Percentiles rank a stretch among this genome's conserved stretches.
These are phyloP conservation scores for Sanghuangporus baumii DNA, from an alignment of 1,284 basidiomycete genomes.

Conservation along the genomic window DNA sequence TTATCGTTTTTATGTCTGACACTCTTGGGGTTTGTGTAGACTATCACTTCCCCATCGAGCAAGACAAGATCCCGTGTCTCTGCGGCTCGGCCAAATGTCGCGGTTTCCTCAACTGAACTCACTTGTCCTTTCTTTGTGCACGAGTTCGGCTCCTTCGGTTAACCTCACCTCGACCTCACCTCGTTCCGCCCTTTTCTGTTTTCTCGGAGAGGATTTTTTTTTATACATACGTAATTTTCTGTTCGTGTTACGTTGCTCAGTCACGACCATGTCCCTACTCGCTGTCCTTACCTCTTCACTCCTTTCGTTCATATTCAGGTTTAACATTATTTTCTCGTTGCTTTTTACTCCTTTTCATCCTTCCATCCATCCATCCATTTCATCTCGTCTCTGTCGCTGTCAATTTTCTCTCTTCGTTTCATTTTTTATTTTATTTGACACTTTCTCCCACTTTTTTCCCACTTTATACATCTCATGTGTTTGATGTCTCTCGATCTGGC, in stretches of 20 bases:
- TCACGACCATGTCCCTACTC: not conserved
- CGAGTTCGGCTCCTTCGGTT: not conserved
- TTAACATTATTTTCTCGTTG: not conserved
- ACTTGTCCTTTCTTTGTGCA: not conserved
- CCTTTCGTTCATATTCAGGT: not conserved
- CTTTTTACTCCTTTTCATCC: not conserved
- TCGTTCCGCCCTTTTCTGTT: not conserved
- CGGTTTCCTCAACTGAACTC: constrained; percentile 76
- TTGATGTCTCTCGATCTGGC: constrained; percentile 2
- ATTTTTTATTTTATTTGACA: not conserved
- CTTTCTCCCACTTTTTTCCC: not conserved
- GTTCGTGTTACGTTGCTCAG: too few species aligned
- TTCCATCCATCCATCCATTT: not conserved
- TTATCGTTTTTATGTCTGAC: not conserved
- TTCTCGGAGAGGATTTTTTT: too few species aligned
- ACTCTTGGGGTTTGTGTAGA: constrained; percentile 38
- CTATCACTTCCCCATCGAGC: constrained; percentile 91
- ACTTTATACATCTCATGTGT: not conserved
- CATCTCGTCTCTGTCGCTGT: not conserved
- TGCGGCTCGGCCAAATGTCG: constrained; percentile 85
- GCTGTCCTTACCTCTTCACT: not conserved
- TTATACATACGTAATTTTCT: too few species aligned
- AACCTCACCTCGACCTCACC: not conserved
- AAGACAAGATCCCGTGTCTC: constrained; percentile 87
- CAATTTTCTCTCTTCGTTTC: not conserved